Conservation (phyloP, 169 alveolate genomes). For the Amoebophrya sp. region DNA sequence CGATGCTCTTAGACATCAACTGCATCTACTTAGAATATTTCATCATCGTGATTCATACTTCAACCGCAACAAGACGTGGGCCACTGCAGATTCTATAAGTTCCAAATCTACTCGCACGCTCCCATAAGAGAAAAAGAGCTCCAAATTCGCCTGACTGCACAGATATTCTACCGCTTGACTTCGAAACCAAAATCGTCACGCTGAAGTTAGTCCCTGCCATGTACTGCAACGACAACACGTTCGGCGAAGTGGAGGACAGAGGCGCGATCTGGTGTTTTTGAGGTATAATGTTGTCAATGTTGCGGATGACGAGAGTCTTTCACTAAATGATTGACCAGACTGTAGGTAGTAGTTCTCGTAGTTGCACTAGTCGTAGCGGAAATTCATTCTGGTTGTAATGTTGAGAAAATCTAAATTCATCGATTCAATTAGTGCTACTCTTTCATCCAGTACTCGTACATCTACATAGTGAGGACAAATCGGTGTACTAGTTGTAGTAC, state of each 20-base stretch:
- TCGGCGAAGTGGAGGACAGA: neutral
- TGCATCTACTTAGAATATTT: too few species aligned
- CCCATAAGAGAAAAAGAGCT: neutral
- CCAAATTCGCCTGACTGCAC: constrained; percentile 10
- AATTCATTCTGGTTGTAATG: neutral
- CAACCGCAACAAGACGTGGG: too few species aligned
- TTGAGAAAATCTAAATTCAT: too few species aligned
- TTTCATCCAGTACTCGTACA: too few species aligned
- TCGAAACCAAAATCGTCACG: neutral
- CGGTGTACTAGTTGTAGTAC: too few species aligned
- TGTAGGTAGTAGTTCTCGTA: neutral
- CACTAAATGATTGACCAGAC: too few species aligned
- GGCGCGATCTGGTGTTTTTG: neutral
- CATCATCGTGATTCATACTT: too few species aligned
- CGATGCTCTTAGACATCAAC: too few species aligned
- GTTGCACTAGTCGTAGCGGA: neutral
- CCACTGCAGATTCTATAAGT: too few species aligned
- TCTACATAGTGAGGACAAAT: too few species aligned
- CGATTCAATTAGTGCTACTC: too few species aligned
- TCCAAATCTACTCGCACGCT: too few species aligned
- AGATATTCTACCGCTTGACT: neutral
- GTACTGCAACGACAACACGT: neutral
- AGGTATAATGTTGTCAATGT: neutral
- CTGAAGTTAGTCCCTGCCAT: neutral
- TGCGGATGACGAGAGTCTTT: neutral